Evolutionary conservation across 768 basidiomycete genomes (phyloP).

Genomic region (Suillus subluteus): DNA sequence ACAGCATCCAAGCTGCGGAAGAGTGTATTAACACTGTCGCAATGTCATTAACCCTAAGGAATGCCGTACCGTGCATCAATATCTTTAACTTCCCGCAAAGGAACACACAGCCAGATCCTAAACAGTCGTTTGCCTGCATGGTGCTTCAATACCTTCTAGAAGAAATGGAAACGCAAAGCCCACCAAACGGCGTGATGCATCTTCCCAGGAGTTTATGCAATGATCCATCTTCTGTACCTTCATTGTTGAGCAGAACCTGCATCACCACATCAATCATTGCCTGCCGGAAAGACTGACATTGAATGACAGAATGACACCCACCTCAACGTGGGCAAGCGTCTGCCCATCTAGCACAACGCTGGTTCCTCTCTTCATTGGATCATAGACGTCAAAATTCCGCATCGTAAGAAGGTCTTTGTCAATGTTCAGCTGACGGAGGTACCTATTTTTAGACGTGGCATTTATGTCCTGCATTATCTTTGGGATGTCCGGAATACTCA

Average conservation of each 20-base stretch:
- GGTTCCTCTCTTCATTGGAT: constrained; percentile 91
- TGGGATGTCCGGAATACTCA: constrained; percentile 36
- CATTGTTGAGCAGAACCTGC: constrained; percentile 86
- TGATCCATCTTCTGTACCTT: constrained; percentile 92
- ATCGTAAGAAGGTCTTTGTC: constrained; percentile 94
- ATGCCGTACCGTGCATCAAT: constrained; percentile 82
- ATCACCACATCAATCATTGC: constrained; percentile 14
- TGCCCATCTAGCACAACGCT: constrained; percentile 91
- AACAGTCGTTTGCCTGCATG: constrained; percentile 87
- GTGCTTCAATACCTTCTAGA: constrained; percentile 8
- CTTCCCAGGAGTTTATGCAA: constrained; percentile 79
- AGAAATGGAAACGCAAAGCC: constrained; percentile 27
- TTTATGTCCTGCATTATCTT: constrained; percentile 1
- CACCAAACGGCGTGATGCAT: constrained; percentile 92
- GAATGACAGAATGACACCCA: constrained; percentile 31
- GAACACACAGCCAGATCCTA: constrained; percentile 95
- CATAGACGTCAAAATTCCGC: constrained; percentile 97
- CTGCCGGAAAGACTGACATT: not conserved
- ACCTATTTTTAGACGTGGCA: constrained; percentile 46
- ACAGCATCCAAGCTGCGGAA: constrained; percentile 85
- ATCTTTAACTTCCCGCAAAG: constrained; percentile 75
- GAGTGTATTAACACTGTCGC: constrained; percentile 19
- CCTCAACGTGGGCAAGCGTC: constrained; percentile 93
- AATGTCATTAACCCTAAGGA: constrained; percentile 15
- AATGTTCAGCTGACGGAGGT: constrained; percentile 91